Conservation (phyloP, 2,329 filamentous ascomycete species). For the Colletotrichum neosansevieriae region DNA sequence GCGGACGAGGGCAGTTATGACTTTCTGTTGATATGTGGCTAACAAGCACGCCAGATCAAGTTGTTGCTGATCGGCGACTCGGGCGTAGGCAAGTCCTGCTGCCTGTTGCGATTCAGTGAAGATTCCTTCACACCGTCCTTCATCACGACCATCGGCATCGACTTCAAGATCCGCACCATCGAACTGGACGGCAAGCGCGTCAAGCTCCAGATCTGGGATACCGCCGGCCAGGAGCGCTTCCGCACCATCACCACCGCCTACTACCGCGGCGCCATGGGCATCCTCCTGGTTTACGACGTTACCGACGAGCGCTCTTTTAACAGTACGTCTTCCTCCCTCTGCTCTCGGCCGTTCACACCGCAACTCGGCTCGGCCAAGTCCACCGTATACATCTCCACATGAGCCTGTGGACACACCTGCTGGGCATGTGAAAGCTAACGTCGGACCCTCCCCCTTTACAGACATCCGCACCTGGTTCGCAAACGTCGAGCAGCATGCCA, state of each 20-base stretch:
- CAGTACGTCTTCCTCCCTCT: constrained; percentile 69
- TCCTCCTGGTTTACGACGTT: constrained; percentile 97
- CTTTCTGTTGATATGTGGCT: constrained; percentile 41
- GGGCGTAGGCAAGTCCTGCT: constrained; percentile 97
- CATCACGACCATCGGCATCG: constrained; percentile 99
- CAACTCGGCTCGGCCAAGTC: neutral
- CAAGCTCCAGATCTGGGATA: constrained; percentile 99
- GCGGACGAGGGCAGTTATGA: constrained; percentile 38
- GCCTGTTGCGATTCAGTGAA: constrained; percentile 94
- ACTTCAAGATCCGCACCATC: constrained; percentile 99
- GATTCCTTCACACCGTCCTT: constrained; percentile 98
- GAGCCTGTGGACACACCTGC: neutral
- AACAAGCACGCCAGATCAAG: constrained; percentile 78
- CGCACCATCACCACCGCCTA: constrained; percentile 99
- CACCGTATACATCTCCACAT: neutral
- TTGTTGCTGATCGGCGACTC: constrained; percentile 96
- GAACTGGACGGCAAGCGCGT: constrained; percentile 98
- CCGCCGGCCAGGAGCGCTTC: constrained; percentile 97
- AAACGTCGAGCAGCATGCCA: constrained; percentile 98
- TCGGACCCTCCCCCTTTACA: constrained; percentile 53
- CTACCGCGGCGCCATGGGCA: constrained; percentile 98
- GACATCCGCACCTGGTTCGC: constrained; percentile 99
- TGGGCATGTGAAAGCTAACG: constrained; percentile 42
- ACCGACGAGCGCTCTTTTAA: constrained; percentile 97
- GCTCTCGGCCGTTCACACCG: neutral